Evolutionary conservation across 2,329 filamentous ascomycete species (phyloP), one percentile per base, ranked within the genome.

Genomic region (Fusarium oxysporum): DNA sequence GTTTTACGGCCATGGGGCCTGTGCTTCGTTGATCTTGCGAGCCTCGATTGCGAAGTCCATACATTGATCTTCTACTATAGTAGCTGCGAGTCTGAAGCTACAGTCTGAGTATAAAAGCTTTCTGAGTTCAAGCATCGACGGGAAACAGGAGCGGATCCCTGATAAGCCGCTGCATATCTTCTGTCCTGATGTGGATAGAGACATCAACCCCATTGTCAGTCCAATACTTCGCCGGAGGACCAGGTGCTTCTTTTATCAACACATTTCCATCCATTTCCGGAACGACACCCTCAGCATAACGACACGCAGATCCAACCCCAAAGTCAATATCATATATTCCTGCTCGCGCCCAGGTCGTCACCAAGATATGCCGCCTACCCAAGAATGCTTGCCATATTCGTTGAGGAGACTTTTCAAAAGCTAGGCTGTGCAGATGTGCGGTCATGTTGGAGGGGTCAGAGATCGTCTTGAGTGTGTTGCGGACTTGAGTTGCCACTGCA

Each of bases 321-420:
- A 79, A 79, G 23, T 79, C 73, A 3, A 79, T 59, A 12, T 70
- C 63, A n/a, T 79, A 79, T 4, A 79, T 51, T 0, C 76, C 76
- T 0, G 77, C 71, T 3, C 76, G 66, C 4, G 71, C 75, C 77
- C 77, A 79, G 0, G 70, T 79, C 10, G 77, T 79, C 0, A 78
- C 75, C 3, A 79, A 40, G 5, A 78, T 73, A 33, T 79, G 76
- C 0, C 72, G 69, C 4, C 35, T 41, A 6, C 77, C 76, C 1
- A 79, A 38, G 6, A 79, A 79, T 1, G 76, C 76, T 53, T 78
- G 77, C 77, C 77, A 79, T 50, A 78, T 68, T 1, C 74, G 67
- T 17, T 79, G 77, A 16, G 77, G 77, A 3, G 77, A 72, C 40
- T 66, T 72, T 45, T 78, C 76, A 9, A 72, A 77, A 0, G 75